Evolutionary conservation across 2,329 filamentous ascomycete species (phyloP), one percentile per base, ranked within the genome.

Genomic region (Cercospora sp.): DNA sequence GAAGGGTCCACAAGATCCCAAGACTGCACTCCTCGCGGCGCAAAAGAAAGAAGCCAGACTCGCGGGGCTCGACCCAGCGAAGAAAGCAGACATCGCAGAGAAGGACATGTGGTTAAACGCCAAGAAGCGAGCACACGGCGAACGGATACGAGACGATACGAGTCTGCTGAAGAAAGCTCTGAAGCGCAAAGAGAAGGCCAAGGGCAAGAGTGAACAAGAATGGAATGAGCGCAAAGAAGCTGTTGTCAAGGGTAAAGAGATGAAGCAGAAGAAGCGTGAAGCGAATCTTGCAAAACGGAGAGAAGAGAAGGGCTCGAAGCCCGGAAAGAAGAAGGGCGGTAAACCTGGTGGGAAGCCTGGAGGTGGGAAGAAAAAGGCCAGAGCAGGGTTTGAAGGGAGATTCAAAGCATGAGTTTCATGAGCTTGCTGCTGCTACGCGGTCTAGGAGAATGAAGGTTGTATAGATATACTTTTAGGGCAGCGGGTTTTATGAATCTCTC

Each of bases 41-140:
- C 90, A 97, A 81, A 91, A 92, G 76, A 94, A 97, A 81, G 91
- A 94, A 81, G 89, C 90, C 75, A 90, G 93, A 30, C 82, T 98
- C 31, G 86, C 89, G 55, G 86, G 83, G 30, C 87, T 97, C 76
- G 91, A 94, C 74, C 87, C 90, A 1, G 87, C 88, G 72, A 96
- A 97, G 82, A 90, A 91, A 65, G 89, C 89, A 69, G 92, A 96
- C 68, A 90, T 98, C 55, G 89, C 93, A 69, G 92, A 97, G 80
- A 98, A 98, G 83, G 94, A 99, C 75, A 84, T 90, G 67, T 99
- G 95, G 95, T 84, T 97, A 67, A 94, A 91, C 59, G 95, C 95
- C 2, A 91, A 94, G 80, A 92, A 93, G 80, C 89, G 91, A 26
- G 93, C 91, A 1, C 92, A 96, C 78, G 95, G 95, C 60, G 94